Evolutionary conservation across 768 basidiomycete species (phyloP).

Genomic region (Russula sp.): DNA sequence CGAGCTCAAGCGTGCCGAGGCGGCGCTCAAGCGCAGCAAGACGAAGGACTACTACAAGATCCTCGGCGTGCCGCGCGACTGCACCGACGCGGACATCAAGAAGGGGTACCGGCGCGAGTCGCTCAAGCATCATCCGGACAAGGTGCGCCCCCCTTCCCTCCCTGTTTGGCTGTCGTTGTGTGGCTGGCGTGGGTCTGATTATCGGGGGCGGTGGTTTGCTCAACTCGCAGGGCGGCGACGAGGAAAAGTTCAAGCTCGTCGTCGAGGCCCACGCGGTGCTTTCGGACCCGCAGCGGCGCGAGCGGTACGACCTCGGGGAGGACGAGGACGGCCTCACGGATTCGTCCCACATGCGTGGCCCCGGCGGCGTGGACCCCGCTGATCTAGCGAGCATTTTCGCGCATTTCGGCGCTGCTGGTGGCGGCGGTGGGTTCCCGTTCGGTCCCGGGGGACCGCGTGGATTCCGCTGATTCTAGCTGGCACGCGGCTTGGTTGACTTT

Average conservation of each 20-base stretch:
- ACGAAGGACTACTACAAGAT: constrained; percentile 89
- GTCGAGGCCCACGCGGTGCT: constrained; percentile 78
- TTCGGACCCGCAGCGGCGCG: constrained; percentile 64
- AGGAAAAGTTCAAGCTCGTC: constrained; percentile 92
- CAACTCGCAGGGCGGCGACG: constrained; percentile 70
- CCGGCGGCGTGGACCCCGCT: constrained; percentile 35
- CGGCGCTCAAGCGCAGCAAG: constrained; percentile 78
- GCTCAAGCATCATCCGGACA: constrained; percentile 81
- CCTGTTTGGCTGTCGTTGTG: too few relatives aligned
- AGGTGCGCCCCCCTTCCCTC: constrained; percentile 38
- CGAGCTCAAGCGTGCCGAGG: constrained; percentile 79
- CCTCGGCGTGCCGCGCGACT: constrained; percentile 53
- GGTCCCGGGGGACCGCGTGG: constrained; percentile 2
- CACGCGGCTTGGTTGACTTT: not conserved
- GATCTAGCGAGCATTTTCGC: constrained; percentile 24
- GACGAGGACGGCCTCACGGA: constrained; percentile 66
- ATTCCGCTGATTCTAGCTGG: constrained; percentile 9
- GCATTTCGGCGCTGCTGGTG: constrained; percentile 13
- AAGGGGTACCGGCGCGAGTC: constrained; percentile 88
- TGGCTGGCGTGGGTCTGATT: not conserved
- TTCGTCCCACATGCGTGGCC: constrained; percentile 24
- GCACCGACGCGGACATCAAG: constrained; percentile 70
- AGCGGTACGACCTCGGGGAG: constrained; percentile 77
- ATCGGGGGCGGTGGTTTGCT: too few relatives aligned
- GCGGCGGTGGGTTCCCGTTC: constrained; percentile 8